Conservation (phyloP, 352 stramenopile species). For the Globisporangium parvum region DNA sequence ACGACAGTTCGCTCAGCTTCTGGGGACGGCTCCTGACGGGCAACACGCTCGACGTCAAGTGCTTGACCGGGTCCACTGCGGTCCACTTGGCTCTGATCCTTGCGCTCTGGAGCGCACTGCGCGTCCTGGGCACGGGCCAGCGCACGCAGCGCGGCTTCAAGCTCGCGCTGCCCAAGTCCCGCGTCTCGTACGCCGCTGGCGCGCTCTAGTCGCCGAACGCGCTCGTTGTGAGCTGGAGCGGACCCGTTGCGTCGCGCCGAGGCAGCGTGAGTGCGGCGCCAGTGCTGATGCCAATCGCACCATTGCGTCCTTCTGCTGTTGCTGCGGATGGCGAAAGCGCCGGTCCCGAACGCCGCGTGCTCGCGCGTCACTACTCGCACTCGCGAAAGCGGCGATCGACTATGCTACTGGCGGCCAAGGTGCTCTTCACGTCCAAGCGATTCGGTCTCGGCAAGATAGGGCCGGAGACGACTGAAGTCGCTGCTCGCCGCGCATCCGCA, state of each 20-base stretch:
- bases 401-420: too few species aligned
- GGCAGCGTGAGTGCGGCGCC: neutral
- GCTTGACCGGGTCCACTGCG: neutral
- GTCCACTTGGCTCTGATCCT: neutral
- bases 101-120: neutral
- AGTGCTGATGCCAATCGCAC: too few species aligned
- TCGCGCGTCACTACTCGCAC: too few species aligned
- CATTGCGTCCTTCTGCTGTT: too few species aligned
- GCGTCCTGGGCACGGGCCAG: neutral
- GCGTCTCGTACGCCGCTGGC: conserved; percentile 2
- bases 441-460: too few species aligned
- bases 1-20: conserved; percentile 1
- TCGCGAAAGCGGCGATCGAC: too few species aligned
- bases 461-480: neutral
- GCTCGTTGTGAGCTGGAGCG: conserved; percentile 5
- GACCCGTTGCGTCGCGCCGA: too few species aligned
- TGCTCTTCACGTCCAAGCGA: too few species aligned
- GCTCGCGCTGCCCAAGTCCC: neutral
- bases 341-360: too few species aligned
- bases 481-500: neutral
- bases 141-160: too few species aligned
- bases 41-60: conserved; percentile 8
- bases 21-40: neutral
- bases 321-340: too few species aligned
- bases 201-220: conserved; percentile 1